Evolutionary conservation across 2,329 filamentous ascomycete genomes (phyloP).

Genomic region (Xylaria sp.): DNA sequence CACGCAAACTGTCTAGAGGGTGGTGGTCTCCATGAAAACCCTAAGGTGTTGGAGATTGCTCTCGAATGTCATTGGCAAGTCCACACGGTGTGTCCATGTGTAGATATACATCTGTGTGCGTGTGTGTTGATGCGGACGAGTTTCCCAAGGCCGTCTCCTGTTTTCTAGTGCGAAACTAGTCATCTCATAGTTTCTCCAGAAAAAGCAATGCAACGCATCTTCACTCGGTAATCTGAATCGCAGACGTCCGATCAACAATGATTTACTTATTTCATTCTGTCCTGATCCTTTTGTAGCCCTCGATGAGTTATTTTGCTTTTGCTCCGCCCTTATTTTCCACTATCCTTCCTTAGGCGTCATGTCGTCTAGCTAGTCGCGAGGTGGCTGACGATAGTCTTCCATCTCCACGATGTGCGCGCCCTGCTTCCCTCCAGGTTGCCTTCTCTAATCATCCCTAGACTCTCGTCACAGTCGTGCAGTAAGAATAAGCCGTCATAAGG

Average conservation of each 20-base stretch:
- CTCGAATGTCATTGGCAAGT: not conserved
- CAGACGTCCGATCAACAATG: slow-evolving; percentile 24
- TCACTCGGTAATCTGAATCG: slow-evolving; percentile 23
- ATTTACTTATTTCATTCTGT: slow-evolving; percentile 32
- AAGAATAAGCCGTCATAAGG: slow-evolving; percentile 14
- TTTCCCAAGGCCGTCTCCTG: slow-evolving; percentile 10
- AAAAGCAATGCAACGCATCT: slow-evolving; percentile 31
- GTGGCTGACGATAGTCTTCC: slow-evolving; percentile 22
- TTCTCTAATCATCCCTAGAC: not conserved
- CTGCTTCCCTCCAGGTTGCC: slow-evolving; percentile 15
- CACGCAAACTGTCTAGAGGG: not conserved
- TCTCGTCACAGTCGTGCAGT: slow-evolving; percentile 1
- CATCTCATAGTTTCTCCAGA: slow-evolving; percentile 26
- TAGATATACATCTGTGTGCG: not conserved
- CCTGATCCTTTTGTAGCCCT: slow-evolving; percentile 22
- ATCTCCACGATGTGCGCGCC: slow-evolving; percentile 21
- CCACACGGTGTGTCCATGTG: not conserved
- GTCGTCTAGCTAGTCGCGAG: slow-evolving; percentile 21
- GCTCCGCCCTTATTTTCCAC: slow-evolving; percentile 22
- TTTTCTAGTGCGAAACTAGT: slow-evolving; percentile 28
- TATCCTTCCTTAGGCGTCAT: slow-evolving; percentile 20
- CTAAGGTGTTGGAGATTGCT: not conserved
- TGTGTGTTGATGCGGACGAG: slow-evolving; percentile 4
- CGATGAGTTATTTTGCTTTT: slow-evolving; percentile 35
- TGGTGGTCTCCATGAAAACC: not conserved